Evolutionary conservation across 345 rosid genomes (phyloP).

Genomic region (Atalantia buxifolia): DNA sequence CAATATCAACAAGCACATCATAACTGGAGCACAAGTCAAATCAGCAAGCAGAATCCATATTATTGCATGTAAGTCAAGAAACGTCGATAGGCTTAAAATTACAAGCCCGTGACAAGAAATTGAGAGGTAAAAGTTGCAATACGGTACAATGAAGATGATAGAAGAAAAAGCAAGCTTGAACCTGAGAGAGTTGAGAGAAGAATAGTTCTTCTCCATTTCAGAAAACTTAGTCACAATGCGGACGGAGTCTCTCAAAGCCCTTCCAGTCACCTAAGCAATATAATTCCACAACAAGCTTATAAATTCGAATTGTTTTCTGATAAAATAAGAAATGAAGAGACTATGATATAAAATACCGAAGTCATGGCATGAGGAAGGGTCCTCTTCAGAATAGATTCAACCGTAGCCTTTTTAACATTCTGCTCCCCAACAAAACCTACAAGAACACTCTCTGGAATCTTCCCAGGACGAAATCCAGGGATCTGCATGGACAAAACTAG

Average conservation of each 20-base stretch:
- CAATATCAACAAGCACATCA: slow-evolving; percentile 84
- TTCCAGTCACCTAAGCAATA: slow-evolving; percentile 66
- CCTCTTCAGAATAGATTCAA: slow-evolving; percentile 86
- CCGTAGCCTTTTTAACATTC: slow-evolving; percentile 66
- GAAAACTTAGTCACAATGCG: slow-evolving; percentile 71
- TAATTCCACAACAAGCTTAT: neutral
- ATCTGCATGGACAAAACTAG: slow-evolving; percentile 33
- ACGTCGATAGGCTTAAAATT: neutral
- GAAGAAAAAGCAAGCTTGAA: slow-evolving; percentile 16
- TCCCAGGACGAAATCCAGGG: slow-evolving; percentile 89
- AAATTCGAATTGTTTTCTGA: neutral
- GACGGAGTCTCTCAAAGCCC: slow-evolving; percentile 80
- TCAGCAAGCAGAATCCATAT: slow-evolving; percentile 4
- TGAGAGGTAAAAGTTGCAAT: neutral
- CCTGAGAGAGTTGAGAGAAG: slow-evolving; percentile 62
- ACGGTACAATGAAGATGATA: neutral
- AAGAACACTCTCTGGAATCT: slow-evolving; percentile 76
- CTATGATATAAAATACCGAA: slow-evolving; percentile 38
- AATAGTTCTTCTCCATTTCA: slow-evolving; percentile 73
- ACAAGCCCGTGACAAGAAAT: neutral
- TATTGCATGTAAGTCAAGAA: neutral
- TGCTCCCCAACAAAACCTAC: slow-evolving; percentile 65
- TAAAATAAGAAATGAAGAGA: neutral
- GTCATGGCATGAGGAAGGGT: slow-evolving; percentile 97
- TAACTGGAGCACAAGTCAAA: slow-evolving; percentile 46